Evolutionary conservation across 179 eudicot genomes (phyloP).

Genomic region (Drosera spatulata): DNA sequence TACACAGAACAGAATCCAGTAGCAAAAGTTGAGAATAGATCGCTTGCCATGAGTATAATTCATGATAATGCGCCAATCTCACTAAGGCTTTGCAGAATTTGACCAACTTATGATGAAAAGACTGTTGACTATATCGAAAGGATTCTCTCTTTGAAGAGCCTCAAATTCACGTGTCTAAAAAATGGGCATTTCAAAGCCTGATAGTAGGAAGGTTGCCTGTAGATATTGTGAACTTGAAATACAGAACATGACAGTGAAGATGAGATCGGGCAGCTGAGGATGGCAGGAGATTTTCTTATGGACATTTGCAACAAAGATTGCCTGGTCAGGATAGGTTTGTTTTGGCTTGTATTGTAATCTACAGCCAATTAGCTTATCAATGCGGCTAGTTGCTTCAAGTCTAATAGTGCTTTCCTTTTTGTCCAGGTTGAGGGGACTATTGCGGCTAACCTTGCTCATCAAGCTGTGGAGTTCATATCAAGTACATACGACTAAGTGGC

Average conservation of each 20-base stretch:
- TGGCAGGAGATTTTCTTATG: conserved; percentile 79
- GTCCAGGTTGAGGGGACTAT: conserved; percentile 42
- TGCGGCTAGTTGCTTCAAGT: background rate
- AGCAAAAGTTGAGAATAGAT: too few species aligned
- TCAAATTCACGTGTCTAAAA: too few species aligned
- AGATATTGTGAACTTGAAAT: background rate
- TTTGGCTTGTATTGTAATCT: background rate
- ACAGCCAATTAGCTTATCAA: background rate
- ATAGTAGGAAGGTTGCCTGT: too few species aligned
- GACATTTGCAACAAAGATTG: conserved; percentile 56
- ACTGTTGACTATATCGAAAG: too few species aligned
- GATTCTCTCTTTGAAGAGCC: too few species aligned
- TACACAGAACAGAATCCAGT: too few species aligned
- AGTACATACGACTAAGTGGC: conserved; percentile 23
- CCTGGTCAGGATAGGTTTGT: conserved; percentile 19
- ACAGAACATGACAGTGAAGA: conserved; percentile 53
- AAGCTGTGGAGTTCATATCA: conserved; percentile 73
- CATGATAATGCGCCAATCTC: too few species aligned
- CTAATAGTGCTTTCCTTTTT: background rate
- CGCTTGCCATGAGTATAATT: too few species aligned
- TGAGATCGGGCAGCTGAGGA: conserved; percentile 56
- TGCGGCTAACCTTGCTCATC: conserved; percentile 67
- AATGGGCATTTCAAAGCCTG: too few species aligned
- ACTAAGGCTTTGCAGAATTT: too few species aligned
- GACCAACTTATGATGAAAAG: too few species aligned